Evolutionary conservation across 2,329 filamentous ascomycete species (phyloP), one percentile per base, ranked within the genome.

Genomic region (Hymenoscyphus infarciens): DNA sequence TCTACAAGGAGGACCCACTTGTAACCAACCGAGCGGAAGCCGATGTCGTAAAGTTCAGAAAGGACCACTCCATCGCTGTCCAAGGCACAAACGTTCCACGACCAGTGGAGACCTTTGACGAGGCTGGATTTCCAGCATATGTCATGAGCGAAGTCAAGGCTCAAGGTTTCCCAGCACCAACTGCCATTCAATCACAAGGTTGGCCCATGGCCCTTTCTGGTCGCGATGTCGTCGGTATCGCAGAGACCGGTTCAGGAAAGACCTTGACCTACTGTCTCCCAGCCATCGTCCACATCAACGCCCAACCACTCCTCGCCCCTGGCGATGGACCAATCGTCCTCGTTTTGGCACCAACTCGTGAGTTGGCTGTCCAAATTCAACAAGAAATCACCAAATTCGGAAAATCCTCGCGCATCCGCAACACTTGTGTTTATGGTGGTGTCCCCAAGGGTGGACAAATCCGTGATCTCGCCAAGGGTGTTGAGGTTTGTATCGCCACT

Each of bases 181-280:
- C 95, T 52, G 89, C 95, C 67, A 98, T 99, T 77, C 95, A 99
- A 80, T 96, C 94, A 19, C 95, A 98, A 77, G 95, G 95, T 67
- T 98, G 95, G 95, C 95, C 95, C 67, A 98, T 98, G 95, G 93
- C 95, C 75, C 87, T 99, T 59, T 96, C 94, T 71, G 95, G 95
- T 81, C 94, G 95, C 72, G 95, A 99, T 77, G 94, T 98, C 65
- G 94, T 98, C 73, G 95, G 95, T 87, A 97, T 99, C 81, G 95
- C 95, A 73, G 95, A 99, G 83, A 99, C 95, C 64, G 95, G 95
- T 77, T 99, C 95, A 68, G 95, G 95, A 83, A 99, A 99, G 88
- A 99, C 95, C 4, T 84, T 99, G 69, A 97, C 93, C 60, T 99
- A 99, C 82, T 98, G 94, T 80, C 86, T 99, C 70, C 95, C 95